Evolutionary conservation across 1,139 yeast genomes (phyloP).

Genomic region (Magnusiomyces magnusii): DNA sequence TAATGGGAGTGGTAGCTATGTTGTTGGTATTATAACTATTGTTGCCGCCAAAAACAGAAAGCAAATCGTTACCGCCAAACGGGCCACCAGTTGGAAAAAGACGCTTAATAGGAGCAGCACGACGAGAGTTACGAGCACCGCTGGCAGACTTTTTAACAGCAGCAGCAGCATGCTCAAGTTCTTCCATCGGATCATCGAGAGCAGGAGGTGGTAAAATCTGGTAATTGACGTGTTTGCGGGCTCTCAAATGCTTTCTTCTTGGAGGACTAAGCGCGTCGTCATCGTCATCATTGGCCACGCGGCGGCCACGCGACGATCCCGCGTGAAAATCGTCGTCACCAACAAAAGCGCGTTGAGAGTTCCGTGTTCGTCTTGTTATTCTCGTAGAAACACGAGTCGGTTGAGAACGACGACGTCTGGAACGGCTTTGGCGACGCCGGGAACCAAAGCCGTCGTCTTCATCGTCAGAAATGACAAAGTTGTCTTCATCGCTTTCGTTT

Average conservation of each 20-base stretch:
- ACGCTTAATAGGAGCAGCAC: constrained; percentile 20
- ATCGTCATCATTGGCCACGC: constrained; percentile 26
- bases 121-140: constrained; percentile 24
- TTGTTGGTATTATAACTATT: constrained; percentile 52
- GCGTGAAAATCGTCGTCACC: constrained; percentile 27
- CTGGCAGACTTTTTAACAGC: constrained; percentile 14
- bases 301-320: constrained; percentile 18
- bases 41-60: constrained; percentile 96
- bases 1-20: no score
- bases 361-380: constrained; percentile 8
- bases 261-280: constrained; percentile 26
- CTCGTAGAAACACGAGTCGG: neutral
- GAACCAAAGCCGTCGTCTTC: constrained; percentile 23
- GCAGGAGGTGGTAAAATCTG: constrained; percentile 77
- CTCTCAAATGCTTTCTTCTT: constrained; percentile 59
- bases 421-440: constrained; percentile 33
- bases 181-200: constrained; percentile 36
- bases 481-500: constrained; percentile 1
- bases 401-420: constrained; percentile 22
- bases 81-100: constrained; percentile 30
- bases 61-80: constrained; percentile 56
- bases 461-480: constrained; percentile 19
- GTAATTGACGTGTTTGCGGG: constrained; percentile 71
- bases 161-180: constrained; percentile 23
- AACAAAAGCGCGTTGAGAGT: constrained; percentile 20